Conservation (phyloP, 192 early-diverging fungal species). For the Coemansia sp. region DNA sequence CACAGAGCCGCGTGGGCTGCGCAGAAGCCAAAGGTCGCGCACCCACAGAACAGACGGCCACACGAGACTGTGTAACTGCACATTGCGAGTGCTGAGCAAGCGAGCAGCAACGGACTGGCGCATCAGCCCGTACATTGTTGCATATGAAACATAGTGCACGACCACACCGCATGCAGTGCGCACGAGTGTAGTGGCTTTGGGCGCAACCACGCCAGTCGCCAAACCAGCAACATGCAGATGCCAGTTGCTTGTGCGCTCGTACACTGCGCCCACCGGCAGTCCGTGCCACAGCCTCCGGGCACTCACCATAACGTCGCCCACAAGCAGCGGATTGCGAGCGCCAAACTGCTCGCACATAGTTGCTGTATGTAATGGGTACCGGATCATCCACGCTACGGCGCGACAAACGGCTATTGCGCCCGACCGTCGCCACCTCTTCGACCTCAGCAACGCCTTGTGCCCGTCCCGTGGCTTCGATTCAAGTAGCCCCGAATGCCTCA, state of each 20-base stretch:
- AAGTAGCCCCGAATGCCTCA: constrained; percentile 14
- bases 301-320: too few species aligned
- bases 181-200: neutral
- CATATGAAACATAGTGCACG: constrained; percentile 26
- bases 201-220: neutral
- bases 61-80: neutral
- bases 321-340: neutral
- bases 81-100: neutral
- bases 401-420: constrained; percentile 12
- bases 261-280: constrained; percentile 18
- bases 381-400: constrained; percentile 2
- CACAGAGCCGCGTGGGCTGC: constrained; percentile 24
- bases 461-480: neutral
- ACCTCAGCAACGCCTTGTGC: constrained; percentile 2
- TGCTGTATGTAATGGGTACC: constrained; percentile 29
- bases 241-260: constrained; percentile 20
- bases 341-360: constrained; percentile 26
- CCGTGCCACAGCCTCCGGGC: neutral
- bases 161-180: constrained; percentile 3
- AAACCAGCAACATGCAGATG: constrained; percentile 10
- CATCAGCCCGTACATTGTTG: constrained; percentile 29
- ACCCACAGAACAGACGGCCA: constrained; percentile 16
- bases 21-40: constrained; percentile 13
- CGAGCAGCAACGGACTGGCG: constrained; percentile 30
- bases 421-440: constrained; percentile 16